Evolutionary conservation across 23 red algal genomes (phyloP).

Genomic region (Gracilaria gracilis): DNA sequence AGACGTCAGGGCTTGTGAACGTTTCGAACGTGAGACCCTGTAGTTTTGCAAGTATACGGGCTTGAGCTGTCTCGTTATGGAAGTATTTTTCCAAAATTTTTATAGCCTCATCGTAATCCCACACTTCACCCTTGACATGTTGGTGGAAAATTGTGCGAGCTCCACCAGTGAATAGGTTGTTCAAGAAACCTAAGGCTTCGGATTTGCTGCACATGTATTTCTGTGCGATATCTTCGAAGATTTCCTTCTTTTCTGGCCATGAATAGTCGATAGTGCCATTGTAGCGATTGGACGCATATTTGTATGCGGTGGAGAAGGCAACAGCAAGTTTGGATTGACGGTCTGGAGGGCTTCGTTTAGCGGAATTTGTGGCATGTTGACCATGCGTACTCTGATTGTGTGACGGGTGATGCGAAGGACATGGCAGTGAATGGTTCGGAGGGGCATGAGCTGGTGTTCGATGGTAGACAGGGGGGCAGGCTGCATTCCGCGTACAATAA

Average conservation of each 20-base stretch:
- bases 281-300: not conserved
- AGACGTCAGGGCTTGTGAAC: not conserved
- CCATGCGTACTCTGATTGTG: no score
- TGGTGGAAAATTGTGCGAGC: not conserved
- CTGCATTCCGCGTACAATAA: no score
- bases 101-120: slow-evolving; percentile 1
- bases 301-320: slow-evolving; percentile 32
- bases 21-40: not conserved
- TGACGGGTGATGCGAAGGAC: no score
- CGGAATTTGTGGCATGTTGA: no score
- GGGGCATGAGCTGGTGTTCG: no score
- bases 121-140: not conserved
- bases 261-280: slow-evolving; percentile 18
- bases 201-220: not conserved
- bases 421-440: no score
- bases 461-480: no score
- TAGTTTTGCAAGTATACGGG: not conserved
- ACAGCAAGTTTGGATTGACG: not conserved
- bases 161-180: slow-evolving; percentile 24
- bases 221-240: slow-evolving; percentile 20
- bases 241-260: slow-evolving; percentile 8
- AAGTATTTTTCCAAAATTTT: not conserved
- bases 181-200: not conserved
- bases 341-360: no score
- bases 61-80: not conserved